phyloP scores from a whole-genome alignment of 225 moss, liverwort and hornwort genomes.

The Takakia lepidozioides region DNA sequence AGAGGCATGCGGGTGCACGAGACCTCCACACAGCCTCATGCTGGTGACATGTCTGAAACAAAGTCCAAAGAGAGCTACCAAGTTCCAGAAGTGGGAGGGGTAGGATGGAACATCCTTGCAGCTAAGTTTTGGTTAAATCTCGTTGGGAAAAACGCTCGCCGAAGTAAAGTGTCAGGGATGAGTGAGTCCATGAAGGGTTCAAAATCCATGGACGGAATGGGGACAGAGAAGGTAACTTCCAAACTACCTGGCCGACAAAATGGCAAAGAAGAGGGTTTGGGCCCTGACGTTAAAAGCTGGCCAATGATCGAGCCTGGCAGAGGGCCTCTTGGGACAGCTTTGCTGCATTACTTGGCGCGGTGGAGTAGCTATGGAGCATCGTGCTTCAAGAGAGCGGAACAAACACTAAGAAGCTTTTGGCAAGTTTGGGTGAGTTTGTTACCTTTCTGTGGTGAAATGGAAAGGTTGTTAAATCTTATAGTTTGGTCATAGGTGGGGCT shows the following conservation, averaged over 20 bases:
- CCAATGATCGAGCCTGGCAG: conserved; percentile 68
- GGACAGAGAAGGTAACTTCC: too few relatives aligned
- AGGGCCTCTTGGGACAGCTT: conserved; percentile 73
- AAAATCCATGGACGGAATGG: too few relatives aligned
- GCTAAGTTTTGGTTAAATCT: conserved; percentile 87
- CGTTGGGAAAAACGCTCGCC: conserved; percentile 51
- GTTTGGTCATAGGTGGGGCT: too few relatives aligned
- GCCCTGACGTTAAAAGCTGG: conserved; percentile 56
- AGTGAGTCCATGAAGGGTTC: conserved; percentile 29
- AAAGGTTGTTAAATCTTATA: too few relatives aligned
- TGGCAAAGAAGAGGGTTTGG: conserved; percentile 39
- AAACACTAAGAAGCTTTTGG: conserved; percentile 78
- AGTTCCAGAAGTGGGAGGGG: conserved; percentile 26
- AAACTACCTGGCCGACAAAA: conserved; percentile 27
- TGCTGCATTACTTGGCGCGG: conserved; percentile 70
- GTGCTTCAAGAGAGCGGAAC: conserved; percentile 73
- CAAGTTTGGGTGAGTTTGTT: conserved; percentile 96
- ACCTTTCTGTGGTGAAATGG: too few relatives aligned
- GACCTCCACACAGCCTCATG: conserved; percentile 18
- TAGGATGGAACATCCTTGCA: conserved; percentile 61
- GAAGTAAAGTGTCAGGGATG: conserved; percentile 34
- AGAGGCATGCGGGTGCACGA: conserved; percentile 36
- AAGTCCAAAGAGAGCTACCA: conserved; percentile 29
- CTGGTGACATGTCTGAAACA: conserved; percentile 15
- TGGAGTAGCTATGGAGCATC: conserved; percentile 75